Evolutionary conservation across 2,329 filamentous ascomycete species (phyloP).

Genomic region (Apiospora marii): DNA sequence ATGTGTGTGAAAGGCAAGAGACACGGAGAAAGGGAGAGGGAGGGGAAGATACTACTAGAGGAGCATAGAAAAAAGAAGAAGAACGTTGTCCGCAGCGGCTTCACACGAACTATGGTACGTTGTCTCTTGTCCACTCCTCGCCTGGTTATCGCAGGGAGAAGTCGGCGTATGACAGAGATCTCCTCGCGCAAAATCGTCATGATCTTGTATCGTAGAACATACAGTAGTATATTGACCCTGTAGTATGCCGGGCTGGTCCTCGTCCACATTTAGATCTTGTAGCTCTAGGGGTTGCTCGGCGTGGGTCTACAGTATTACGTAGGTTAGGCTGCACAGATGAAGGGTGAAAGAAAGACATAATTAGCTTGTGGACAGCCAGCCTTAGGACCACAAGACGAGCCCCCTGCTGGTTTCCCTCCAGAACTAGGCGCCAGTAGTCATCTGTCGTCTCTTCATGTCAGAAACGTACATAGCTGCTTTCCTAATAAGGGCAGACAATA

Average conservation of each 20-base stretch:
- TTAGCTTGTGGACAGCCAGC: not conserved
- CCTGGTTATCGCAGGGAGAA: not conserved
- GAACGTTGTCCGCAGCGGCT: not conserved
- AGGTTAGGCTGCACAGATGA: not conserved
- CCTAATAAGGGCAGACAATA: not conserved
- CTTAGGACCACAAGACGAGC: not conserved
- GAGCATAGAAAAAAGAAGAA: not conserved
- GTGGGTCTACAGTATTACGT: not conserved
- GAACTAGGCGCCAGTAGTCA: not conserved
- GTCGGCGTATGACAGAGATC: not conserved
- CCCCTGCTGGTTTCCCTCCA: not conserved
- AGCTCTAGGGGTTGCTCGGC: not conserved
- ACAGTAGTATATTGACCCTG: too few species aligned
- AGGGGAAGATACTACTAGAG: too few species aligned
- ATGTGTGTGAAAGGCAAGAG: too few species aligned
- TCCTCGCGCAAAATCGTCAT: conserved; percentile 4
- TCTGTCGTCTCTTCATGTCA: not conserved
- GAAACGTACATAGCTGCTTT: not conserved
- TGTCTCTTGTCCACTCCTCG: not conserved
- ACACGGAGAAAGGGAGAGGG: too few species aligned
- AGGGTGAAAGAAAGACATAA: not conserved
- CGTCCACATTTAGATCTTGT: not conserved
- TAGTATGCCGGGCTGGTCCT: not conserved
- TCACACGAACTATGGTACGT: not conserved
- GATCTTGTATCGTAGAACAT: not conserved